A percentile compares a stretch with the other conserved stretches of the same genome.
Evolutionary conservation across 2,329 filamentous ascomycete genomes (phyloP).

Genomic region (Ilyonectria mors-panacis): DNA sequence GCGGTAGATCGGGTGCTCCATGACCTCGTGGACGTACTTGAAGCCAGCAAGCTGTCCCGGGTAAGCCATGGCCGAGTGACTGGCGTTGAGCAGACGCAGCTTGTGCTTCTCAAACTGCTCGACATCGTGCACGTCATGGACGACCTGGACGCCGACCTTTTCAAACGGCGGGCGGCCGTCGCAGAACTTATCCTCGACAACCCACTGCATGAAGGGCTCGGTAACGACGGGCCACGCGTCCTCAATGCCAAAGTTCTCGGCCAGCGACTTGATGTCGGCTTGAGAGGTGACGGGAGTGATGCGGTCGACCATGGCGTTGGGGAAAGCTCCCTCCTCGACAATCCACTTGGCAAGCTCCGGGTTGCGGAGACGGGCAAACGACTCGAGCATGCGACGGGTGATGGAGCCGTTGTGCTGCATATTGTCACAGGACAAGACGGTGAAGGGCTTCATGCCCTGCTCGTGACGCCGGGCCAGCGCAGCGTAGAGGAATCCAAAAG

Average conservation of each 20-base stretch:
- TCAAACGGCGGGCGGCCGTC: slow-evolving; percentile 67
- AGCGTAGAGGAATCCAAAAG: slow-evolving; percentile 68
- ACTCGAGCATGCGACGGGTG: slow-evolving; percentile 65
- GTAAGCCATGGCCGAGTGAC: slow-evolving; percentile 67
- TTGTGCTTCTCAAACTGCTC: slow-evolving; percentile 71
- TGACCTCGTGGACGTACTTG: slow-evolving; percentile 69
- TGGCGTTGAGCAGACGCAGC: slow-evolving; percentile 68
- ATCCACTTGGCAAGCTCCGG: slow-evolving; percentile 66
- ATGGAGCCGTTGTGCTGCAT: slow-evolving; percentile 71
- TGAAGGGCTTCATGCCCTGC: slow-evolving; percentile 66
- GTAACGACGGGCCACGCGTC: slow-evolving; percentile 69
- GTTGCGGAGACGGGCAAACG: slow-evolving; percentile 64
- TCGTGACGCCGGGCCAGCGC: slow-evolving; percentile 62
- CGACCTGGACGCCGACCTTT: slow-evolving; percentile 67
- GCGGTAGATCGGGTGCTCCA: slow-evolving; percentile 63
- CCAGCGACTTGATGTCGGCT: slow-evolving; percentile 61
- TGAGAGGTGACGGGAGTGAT: slow-evolving; percentile 66
- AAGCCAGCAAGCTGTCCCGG: slow-evolving; percentile 66
- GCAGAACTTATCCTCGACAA: slow-evolving; percentile 67
- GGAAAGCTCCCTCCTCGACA: slow-evolving; percentile 62
- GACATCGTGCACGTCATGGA: slow-evolving; percentile 65
- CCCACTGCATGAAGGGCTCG: slow-evolving; percentile 71
- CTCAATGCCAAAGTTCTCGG: slow-evolving; percentile 61
- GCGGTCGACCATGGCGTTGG: slow-evolving; percentile 70
- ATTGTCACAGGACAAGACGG: slow-evolving; percentile 69